Conservation (phyloP, 495 filamentous ascomycete genomes). For the Penicillium cosmopolitanum region DNA sequence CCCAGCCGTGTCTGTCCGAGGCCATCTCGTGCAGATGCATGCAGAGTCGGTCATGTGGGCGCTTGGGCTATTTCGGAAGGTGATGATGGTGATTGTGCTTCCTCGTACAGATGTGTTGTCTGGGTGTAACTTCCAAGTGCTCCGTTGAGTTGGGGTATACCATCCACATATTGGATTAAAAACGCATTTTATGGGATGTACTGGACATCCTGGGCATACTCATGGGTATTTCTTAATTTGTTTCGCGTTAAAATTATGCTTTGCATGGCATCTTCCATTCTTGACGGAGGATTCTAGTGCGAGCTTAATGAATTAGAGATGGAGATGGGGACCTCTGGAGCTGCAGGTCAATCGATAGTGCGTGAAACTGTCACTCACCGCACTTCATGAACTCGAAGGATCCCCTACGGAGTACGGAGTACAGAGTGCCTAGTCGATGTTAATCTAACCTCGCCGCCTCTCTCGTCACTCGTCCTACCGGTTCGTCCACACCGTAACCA, state of each 20-base stretch:
- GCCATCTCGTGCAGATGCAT: slow-evolving; percentile 40
- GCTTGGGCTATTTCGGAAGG: slow-evolving; percentile 15
- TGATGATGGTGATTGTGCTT: slow-evolving; percentile 4
- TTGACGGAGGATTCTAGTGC: neutral
- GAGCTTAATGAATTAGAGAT: slow-evolving; percentile 4
- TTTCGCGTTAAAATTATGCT: neutral
- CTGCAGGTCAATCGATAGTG: slow-evolving; percentile 18
- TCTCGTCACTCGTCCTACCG: slow-evolving; percentile 13
- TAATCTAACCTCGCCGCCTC: neutral
- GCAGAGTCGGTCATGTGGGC: slow-evolving; percentile 49
- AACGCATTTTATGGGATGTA: no score
- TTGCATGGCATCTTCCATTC: neutral
- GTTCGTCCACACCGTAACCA: slow-evolving; percentile 3
- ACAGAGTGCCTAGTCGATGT: neutral
- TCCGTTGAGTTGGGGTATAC: no score
- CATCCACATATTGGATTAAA: no score
- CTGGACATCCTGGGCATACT: no score
- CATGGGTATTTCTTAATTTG: no score
- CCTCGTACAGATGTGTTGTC: neutral
- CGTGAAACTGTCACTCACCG: slow-evolving; percentile 9
- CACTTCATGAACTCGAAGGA: slow-evolving; percentile 1
- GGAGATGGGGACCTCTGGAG: neutral
- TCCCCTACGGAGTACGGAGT: neutral
- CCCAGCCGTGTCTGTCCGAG: slow-evolving; percentile 21
- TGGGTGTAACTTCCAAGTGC: neutral